Evolutionary conservation across 257 asterid genomes (phyloP).

Genomic region (Nicotiana benthamiana): DNA sequence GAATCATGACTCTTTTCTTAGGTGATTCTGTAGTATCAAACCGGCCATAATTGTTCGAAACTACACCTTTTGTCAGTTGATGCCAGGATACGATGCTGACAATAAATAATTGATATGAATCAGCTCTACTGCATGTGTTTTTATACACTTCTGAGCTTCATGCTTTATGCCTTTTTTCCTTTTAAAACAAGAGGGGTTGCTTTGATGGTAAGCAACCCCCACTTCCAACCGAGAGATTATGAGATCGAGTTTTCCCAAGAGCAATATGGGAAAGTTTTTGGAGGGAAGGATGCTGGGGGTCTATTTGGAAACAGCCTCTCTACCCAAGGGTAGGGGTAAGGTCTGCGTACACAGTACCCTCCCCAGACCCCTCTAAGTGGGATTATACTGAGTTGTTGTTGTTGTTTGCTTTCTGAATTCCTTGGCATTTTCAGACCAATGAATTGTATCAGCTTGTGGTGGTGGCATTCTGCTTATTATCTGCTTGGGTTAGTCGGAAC

Average conservation of each 20-base stretch:
- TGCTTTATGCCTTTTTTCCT: not conserved
- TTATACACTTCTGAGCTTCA: not conserved
- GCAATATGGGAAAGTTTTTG: too few species aligned
- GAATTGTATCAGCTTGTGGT: slow-evolving; percentile 93
- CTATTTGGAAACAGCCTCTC: too few species aligned
- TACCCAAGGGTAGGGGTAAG: too few species aligned
- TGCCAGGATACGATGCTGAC: not conserved
- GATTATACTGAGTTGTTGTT: too few species aligned
- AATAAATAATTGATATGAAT: not conserved
- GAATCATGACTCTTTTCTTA: not conserved
- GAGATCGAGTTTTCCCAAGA: too few species aligned
- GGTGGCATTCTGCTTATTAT: slow-evolving; percentile 91
- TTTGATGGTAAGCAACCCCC: too few species aligned
- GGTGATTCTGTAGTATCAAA: not conserved
- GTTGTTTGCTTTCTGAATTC: slow-evolving; percentile 14
- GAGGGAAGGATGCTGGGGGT: too few species aligned
- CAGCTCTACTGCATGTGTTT: slow-evolving; percentile 1
- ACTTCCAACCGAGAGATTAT: too few species aligned
- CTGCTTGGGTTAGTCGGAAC: slow-evolving; percentile 77
- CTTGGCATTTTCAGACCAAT: slow-evolving; percentile 55
- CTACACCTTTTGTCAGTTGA: not conserved
- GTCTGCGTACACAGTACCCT: too few species aligned
- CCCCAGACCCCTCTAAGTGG: too few species aligned
- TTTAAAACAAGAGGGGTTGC: too few species aligned
- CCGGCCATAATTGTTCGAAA: not conserved